A percentile compares a stretch with the other conserved stretches of the same genome.
Evolutionary conservation across 768 basidiomycete genomes (phyloP).

Genomic region (Kwoniella europaea): DNA sequence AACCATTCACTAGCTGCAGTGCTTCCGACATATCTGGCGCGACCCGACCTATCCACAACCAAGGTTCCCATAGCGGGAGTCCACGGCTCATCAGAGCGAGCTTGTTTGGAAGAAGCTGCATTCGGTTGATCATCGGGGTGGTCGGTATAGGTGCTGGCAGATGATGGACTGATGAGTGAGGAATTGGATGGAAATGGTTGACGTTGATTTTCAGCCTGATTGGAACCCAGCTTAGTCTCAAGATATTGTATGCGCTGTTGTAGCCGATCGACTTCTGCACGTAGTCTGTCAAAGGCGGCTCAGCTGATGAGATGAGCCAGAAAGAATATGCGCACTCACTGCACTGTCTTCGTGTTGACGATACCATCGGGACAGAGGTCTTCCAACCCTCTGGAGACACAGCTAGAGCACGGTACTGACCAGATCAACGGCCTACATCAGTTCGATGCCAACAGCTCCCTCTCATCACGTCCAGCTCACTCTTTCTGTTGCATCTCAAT

Average conservation of each 20-base stretch:
- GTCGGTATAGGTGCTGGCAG: neutral
- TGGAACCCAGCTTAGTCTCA: neutral
- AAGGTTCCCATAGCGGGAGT: constrained; percentile 16
- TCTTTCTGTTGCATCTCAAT: neutral
- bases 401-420: neutral
- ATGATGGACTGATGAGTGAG: neutral
- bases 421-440: no score
- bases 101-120: neutral
- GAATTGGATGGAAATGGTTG: neutral
- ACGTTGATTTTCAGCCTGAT: neutral
- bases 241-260: neutral
- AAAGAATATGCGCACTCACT: neutral
- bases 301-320: neutral
- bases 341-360: neutral
- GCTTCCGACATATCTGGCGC: constrained; percentile 25
- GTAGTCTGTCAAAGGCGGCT: neutral
- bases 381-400: neutral
- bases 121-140: neutral
- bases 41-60: constrained; percentile 16
- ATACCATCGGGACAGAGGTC: neutral
- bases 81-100: neutral
- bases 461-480: neutral
- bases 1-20: constrained; percentile 33
- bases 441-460: no score
- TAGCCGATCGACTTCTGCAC: neutral